Base-by-base conservation (phyloP, 2,329 filamentous ascomycete species). In the Trichoderma semiorbis region DNA sequence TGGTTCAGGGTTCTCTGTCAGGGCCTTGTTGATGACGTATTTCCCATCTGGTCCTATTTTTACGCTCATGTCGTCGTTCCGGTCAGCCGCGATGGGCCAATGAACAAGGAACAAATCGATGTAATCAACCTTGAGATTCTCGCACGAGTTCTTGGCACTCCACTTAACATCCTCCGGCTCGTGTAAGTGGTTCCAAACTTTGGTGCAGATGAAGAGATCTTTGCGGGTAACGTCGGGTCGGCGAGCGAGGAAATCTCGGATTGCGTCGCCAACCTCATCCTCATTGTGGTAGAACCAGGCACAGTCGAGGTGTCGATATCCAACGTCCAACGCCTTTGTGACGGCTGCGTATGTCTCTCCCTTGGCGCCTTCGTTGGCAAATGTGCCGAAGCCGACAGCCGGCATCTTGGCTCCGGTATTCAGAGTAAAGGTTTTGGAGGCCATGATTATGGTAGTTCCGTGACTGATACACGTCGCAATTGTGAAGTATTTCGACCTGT, bases 171-270 rank as follows among this genome's bases (percentile, higher is more conserved):
- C 86, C 55, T 69, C 66, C 18, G 66, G 66, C 83, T 92, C 89
- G 83, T 94, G 92, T 87, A 90, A 92, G 65, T 91, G 87, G 86
- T 95, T 94, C 85, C 93, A 89, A 69, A 95, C 88, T 87, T 96
- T 97, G 76, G 92, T 94, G 67, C 93, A 95, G 72, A 93, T 81
- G 86, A 89, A 93, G 79, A 92, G 88, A 76, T 92, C 83, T 70
- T 86, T 83, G 28, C 91, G 87, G n/a, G 90, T 86, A 2, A 93
- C 87, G 34, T 89, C 90, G 3, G 88, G 88, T 50, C 66, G 55
- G 21, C 66, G 66, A 14, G 26, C 53, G 36, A 69, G 66, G 11
- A 69, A 69, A 63, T 87, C 87, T 75, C 84, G 85, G 79, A 93
- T 91, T 69, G 90, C 91, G 69, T 85, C 81, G 73, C 91, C 90